phyloP scores from a whole-genome alignment of 2,329 filamentous ascomycete species.

The Leptodontidium sp. region DNA sequence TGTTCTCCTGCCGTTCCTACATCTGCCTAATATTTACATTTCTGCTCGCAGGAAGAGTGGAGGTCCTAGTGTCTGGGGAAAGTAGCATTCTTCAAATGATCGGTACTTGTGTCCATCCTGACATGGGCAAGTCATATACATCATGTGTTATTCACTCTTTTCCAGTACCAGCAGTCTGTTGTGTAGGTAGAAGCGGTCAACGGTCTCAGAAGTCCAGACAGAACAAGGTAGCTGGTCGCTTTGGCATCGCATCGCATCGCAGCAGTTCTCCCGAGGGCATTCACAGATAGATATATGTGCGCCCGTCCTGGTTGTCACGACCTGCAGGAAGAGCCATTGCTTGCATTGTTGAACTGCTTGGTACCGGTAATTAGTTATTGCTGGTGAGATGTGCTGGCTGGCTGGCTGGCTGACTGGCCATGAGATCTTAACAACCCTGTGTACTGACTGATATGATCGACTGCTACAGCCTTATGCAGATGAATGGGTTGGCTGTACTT shows the following conservation, averaged over 20 bases:
- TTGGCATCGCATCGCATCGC: not conserved
- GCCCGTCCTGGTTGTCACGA: not conserved
- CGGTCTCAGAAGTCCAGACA: not conserved
- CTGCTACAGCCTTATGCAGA: slow-evolving; percentile 52
- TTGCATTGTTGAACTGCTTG: slow-evolving; percentile 1
- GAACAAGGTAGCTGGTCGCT: not conserved
- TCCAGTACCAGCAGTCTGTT: not conserved
- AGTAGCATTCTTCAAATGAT: no score
- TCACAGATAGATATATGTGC: not conserved
- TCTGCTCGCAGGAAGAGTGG: no score
- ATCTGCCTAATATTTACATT: no score
- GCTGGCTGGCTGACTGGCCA: not conserved
- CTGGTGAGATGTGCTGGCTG: slow-evolving; percentile 61
- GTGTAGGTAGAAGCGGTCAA: slow-evolving; percentile 9
- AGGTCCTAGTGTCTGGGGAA: no score
- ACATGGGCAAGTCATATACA: no score
- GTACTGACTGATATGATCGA: slow-evolving; percentile 74
- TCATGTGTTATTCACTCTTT: no score
- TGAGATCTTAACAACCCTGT: not conserved
- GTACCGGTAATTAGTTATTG: not conserved
- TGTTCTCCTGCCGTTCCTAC: no score
- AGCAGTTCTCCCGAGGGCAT: not conserved
- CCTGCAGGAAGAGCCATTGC: not conserved
- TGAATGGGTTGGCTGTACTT: slow-evolving; percentile 30
- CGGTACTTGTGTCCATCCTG: no score